Conservation (phyloP, 306 rosid species). For the Gynostemma pentaphyllum region DNA sequence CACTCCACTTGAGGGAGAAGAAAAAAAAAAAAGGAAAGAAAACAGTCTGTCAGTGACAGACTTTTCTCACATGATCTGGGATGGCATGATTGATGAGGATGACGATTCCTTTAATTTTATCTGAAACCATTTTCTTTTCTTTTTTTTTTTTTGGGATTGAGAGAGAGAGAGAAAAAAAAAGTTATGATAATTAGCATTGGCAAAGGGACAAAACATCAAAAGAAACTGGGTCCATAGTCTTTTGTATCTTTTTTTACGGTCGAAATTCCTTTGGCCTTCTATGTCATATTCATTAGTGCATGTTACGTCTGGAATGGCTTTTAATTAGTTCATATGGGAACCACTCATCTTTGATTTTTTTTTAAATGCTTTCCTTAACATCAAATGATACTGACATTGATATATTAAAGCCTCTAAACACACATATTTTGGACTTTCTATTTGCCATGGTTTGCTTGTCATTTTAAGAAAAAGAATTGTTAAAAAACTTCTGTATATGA, state of each 20-base stretch:
- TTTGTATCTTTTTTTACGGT: background rate
- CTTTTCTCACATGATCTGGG: conserved; percentile 6
- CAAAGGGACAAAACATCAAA: conserved; percentile 5
- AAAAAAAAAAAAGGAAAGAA: background rate
- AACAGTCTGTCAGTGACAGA: conserved; percentile 9
- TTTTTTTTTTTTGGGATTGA: no score
- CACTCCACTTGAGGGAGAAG: conserved; percentile 5
- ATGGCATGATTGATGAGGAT: conserved; percentile 8
- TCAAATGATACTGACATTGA: background rate
- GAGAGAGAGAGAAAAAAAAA: background rate
- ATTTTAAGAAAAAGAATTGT: background rate
- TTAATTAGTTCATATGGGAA: background rate
- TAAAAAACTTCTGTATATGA: background rate
- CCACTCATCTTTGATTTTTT: background rate
- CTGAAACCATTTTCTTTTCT: background rate
- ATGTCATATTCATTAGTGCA: conserved; percentile 4
- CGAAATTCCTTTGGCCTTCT: background rate
- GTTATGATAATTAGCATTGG: conserved; percentile 4
- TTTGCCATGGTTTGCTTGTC: conserved; percentile 2
- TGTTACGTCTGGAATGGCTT: conserved; percentile 5
- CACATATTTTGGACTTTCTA: background rate
- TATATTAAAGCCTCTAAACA: background rate
- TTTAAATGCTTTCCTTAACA: background rate
- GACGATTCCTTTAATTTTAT: conserved; percentile 7
- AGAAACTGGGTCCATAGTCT: conserved; percentile 4